Evolutionary conservation across 2,329 filamentous ascomycete species (phyloP), one percentile per base, ranked within the genome.

Genomic region (Dryadomyces sulphureus): DNA sequence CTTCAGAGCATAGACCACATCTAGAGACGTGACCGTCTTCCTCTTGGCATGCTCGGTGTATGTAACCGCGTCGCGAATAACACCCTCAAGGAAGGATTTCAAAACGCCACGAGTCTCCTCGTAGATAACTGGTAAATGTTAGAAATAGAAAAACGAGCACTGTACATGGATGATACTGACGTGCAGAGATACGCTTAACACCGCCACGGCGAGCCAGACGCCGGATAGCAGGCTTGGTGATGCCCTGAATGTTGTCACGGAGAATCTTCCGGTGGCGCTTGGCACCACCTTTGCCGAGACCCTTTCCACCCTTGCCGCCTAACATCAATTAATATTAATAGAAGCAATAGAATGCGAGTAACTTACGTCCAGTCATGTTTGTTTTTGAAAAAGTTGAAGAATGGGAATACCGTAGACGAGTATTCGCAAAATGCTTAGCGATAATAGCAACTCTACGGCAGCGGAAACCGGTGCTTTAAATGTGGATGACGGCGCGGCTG

Each of bases 131-230:
- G 51, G 3, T n/a, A n/a, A 32, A 3, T 8, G 16, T 34, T 35
- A 39, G 35, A 38, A 7, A 12, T 30, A 35, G 27, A 38, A 2
- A 38, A 12, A n/a, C n/a, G n/a, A n/a, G n/a, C n/a, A n/a, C n/a
- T n/a, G n/a, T n/a, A n/a, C n/a, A n/a, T n/a, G n/a, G 19, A 17
- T 22, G 39, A 12, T 7, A 72, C 75, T 66, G 77, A 85, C 81
- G 93, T 66, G 89, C 89, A 62, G 88, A 94, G 63, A 95, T 95
- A 94, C 89, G 89, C 86, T 95, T 95, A 78, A 95, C 89, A 89
- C 89, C 89, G 70, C 89, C 89, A 92, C 89, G 88, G 73, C 89
- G 89, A 56, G 89, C 89, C 66, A 95, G 88, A 93, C 89, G 89
- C 62, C 89, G 84, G 71, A 95, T 95, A 61, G 89, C 89, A 60